Conservation (phyloP, 2,329 filamentous ascomycete genomes). For the Ophiostoma australiae region DNA sequence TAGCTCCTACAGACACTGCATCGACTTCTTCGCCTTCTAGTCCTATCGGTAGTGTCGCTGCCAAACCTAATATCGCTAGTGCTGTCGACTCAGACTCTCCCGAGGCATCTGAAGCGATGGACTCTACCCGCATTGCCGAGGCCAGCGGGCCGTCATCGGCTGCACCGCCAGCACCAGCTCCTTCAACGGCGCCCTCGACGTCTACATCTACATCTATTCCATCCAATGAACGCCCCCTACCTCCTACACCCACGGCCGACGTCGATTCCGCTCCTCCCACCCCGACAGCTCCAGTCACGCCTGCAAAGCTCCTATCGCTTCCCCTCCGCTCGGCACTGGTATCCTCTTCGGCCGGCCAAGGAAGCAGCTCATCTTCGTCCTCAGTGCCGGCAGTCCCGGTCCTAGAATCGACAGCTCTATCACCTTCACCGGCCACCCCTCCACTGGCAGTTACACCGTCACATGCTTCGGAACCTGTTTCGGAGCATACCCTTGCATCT, state of each 20-base stretch:
- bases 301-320: neutral
- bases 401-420: neutral
- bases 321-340: neutral
- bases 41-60: neutral
- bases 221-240: neutral
- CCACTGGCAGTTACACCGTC: neutral
- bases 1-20: constrained; percentile 10
- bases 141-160: neutral
- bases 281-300: neutral
- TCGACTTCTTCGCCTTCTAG: neutral
- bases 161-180: too few species aligned
- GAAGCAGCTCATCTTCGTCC: neutral
- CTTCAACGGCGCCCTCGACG: neutral
- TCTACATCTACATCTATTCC: neutral
- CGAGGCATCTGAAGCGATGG: neutral
- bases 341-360: neutral
- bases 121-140: neutral
- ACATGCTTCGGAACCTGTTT: neutral
- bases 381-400: neutral
- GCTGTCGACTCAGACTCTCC: neutral
- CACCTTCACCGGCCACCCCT: neutral
- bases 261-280: neutral
- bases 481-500: neutral
- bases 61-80: neutral
- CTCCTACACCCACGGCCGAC: neutral